Base-by-base conservation (phyloP, 2,329 filamentous ascomycete species). In the Tricladium varicosporioides region DNA sequence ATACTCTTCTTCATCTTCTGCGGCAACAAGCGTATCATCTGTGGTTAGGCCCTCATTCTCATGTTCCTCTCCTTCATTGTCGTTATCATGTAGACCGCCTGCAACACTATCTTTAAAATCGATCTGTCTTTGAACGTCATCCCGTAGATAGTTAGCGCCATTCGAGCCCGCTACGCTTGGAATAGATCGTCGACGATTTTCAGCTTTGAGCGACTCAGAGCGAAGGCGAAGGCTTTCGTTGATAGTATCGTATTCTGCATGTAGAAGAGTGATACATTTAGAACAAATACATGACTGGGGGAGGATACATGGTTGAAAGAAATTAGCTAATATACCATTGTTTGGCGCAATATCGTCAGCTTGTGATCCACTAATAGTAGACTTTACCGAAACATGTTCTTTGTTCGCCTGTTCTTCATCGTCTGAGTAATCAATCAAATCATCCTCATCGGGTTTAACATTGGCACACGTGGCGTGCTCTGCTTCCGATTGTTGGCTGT, bases 341-440 rank as follows among this genome's bases (percentile, higher is more conserved):
- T 63, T 46, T 58, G 46, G 50, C 42, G 50, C 56, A 42, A 59
- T 54, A 7, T 59, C 48, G 50, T 62, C 52, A 54, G 54, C 51
- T 44, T 49, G 14, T 14, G 22, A 27, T 27, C 22, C 22, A 27
- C 22, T 7, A 27, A 27, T 7, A 27, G 22, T 4, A 7, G 22
- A 27, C 22, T 40, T 48, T n/a, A 7, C 15, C 19, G 9, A 22
- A 53, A n/a, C 49, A 47, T 43, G 13, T 7, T 61, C 27, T 14
- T 27, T 57, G 11, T 43, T 31, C 18, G 48, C 57, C 11, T 61
- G 55, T 14, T 43, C 16, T 47, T 77, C 74, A n/a, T 72, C 75
- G 56, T 82, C 78, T 19, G 78, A 77, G 63, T 80, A 82, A 58
- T 78, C 77, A 63, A 78, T 73, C n/a, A 75, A 57, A 61, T 78